Conservation (phyloP, 2,329 filamentous ascomycete genomes). For the Gyromitra esculenta region DNA sequence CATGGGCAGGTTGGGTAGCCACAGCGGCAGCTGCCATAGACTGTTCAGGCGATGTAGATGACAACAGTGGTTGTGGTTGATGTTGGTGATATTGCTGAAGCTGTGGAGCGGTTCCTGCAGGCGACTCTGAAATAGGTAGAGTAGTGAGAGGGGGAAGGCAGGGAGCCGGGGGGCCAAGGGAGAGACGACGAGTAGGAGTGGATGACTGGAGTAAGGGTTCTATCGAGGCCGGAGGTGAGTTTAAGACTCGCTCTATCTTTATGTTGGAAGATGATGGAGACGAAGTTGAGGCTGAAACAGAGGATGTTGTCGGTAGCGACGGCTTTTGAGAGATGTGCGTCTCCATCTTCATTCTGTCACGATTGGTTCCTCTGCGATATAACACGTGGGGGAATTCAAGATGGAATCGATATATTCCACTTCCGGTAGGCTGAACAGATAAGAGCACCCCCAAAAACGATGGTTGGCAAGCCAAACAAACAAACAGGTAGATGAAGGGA, state of each 20-base stretch:
- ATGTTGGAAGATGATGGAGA: conserved; percentile 46
- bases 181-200: conserved; percentile 22
- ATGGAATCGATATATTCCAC: conserved; percentile 45
- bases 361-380: conserved; percentile 21
- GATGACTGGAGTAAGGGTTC: conserved; percentile 43
- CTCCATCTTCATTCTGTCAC: conserved; percentile 17
- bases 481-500: conserved; percentile 25
- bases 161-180: background rate
- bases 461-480: conserved; percentile 9
- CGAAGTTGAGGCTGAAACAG: conserved; percentile 48
- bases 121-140: conserved; percentile 21
- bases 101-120: conserved; percentile 29
- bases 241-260: conserved; percentile 52
- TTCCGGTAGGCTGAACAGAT: conserved; percentile 39
- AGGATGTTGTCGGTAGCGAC: conserved; percentile 37
- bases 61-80: conserved; percentile 21
- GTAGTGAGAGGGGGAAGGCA: conserved; percentile 28
- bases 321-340: conserved; percentile 36
- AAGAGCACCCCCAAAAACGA: conserved; percentile 31
- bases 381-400: conserved; percentile 37
- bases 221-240: conserved; percentile 39
- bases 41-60: conserved; percentile 29
- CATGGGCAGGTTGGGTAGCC: conserved; percentile 48
- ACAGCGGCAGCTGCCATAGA: conserved; percentile 51
- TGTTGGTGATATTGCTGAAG: conserved; percentile 32